Conservation (phyloP, 2,329 filamentous ascomycete species). For the Penicillium expansum region DNA sequence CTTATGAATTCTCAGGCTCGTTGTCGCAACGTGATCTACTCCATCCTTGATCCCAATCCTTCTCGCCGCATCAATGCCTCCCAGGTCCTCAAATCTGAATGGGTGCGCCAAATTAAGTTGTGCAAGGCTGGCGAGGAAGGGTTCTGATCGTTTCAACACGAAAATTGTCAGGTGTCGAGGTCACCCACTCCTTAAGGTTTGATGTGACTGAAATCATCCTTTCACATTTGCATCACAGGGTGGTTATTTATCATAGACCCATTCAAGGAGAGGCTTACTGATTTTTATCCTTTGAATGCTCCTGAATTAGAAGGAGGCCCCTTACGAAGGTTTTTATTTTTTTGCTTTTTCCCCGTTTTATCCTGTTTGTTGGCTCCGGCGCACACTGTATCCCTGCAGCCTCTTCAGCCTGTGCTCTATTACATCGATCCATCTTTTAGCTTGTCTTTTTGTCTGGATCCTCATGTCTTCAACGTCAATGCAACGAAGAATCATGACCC, state of each 20-base stretch:
- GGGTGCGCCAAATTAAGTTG: constrained; percentile 95
- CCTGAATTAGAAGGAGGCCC: constrained; percentile 21
- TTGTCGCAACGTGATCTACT: constrained; percentile 98
- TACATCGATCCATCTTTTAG: constrained; percentile 21
- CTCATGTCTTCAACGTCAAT: constrained; percentile 38
- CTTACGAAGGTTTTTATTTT: constrained; percentile 3
- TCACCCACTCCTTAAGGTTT: not conserved
- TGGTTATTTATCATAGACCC: constrained; percentile 17
- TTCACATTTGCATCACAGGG: constrained; percentile 13
- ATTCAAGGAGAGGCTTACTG: constrained; percentile 13
- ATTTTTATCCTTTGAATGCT: constrained; percentile 17
- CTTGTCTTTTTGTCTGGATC: constrained; percentile 22
- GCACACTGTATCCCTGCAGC: constrained; percentile 15
- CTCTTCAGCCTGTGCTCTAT: constrained; percentile 15
- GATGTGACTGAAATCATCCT: not conserved
- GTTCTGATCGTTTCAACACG: constrained; percentile 52
- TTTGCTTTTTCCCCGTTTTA: not conserved
- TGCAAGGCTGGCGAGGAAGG: constrained; percentile 97
- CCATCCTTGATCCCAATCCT: constrained; percentile 92
- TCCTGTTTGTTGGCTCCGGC: constrained; percentile 15
- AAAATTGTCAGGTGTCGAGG: constrained; percentile 1
- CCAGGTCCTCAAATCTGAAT: constrained; percentile 96
- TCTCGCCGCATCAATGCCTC: constrained; percentile 89
- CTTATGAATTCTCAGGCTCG: constrained; percentile 63
- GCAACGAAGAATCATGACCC: constrained; percentile 41